phyloP scores from a whole-genome alignment of 495 filamentous ascomycete species.

The Recurvomyces mirabilis region DNA sequence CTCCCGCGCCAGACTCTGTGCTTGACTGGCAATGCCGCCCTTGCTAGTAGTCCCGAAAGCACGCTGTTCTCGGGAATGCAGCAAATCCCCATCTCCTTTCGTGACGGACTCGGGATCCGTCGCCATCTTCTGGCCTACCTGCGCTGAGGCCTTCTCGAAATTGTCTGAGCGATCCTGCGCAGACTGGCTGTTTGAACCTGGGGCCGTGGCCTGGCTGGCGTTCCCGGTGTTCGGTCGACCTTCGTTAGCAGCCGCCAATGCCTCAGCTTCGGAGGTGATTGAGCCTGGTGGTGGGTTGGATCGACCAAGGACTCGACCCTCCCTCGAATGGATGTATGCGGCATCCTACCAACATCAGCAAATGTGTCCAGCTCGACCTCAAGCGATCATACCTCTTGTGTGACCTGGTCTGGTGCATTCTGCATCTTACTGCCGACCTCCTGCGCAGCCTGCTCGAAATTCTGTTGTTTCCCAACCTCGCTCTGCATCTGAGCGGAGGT shows the following conservation, averaged over 20 bases:
- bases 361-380: too few species aligned
- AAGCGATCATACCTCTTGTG: constrained; percentile 8
- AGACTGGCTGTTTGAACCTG: constrained; percentile 17
- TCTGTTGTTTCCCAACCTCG: constrained; percentile 17
- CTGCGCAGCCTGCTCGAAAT: constrained; percentile 21
- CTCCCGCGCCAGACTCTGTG: constrained; percentile 15
- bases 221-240: not conserved
- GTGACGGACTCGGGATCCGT: constrained; percentile 24
- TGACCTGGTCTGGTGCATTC: constrained; percentile 12
- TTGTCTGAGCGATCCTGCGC: constrained; percentile 26
- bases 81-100: constrained; percentile 26
- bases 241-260: constrained; percentile 15
- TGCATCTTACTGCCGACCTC: constrained; percentile 17
- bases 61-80: constrained; percentile 27
- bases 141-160: constrained; percentile 20
- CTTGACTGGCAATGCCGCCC: constrained; percentile 23
- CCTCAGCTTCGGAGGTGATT: constrained; percentile 11
- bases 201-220: not conserved
- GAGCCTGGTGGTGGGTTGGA: constrained; percentile 8
- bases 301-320: constrained; percentile 10
- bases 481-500: constrained; percentile 31
- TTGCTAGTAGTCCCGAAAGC: constrained; percentile 28
- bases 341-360: too few species aligned
- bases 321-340: constrained; percentile 16
- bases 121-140: constrained; percentile 23